Evolutionary conservation across 345 rosid species (phyloP).

Genomic region (Lenwebbia sp.): DNA sequence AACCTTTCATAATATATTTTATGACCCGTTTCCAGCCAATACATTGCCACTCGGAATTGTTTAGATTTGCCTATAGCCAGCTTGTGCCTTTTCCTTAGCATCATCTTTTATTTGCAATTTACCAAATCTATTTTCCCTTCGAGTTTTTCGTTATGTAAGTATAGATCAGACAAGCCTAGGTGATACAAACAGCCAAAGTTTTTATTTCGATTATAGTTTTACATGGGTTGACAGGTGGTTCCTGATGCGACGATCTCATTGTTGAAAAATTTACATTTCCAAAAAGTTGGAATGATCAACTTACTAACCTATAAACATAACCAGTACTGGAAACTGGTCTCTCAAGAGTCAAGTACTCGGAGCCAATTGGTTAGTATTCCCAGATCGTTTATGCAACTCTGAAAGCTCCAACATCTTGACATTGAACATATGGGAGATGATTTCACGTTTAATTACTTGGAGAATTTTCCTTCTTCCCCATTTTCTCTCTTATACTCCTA

Average conservation of each 20-base stretch:
- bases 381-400: background rate
- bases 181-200: too few relatives aligned
- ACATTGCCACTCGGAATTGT: background rate
- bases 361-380: background rate
- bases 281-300: background rate
- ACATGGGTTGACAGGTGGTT: too few relatives aligned
- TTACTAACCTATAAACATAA: background rate
- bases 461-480: too few relatives aligned
- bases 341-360: rapidly evolving
- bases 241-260: too few relatives aligned
- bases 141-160: background rate
- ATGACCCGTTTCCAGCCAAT: rapidly evolving
- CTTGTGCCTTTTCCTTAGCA: background rate
- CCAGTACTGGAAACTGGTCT: background rate
- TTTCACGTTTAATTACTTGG: too few relatives aligned
- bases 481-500: too few relatives aligned
- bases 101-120: background rate
- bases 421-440: background rate
- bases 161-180: background rate
- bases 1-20: background rate
- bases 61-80: background rate
- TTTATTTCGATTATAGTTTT: too few relatives aligned
- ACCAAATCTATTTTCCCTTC: background rate
- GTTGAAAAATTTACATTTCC: too few relatives aligned
- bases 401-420: background rate